These are phyloP conservation scores for Globisporangium echinulatum DNA, from an alignment of 352 stramenopile genomes.

Conservation along the genomic window DNA sequence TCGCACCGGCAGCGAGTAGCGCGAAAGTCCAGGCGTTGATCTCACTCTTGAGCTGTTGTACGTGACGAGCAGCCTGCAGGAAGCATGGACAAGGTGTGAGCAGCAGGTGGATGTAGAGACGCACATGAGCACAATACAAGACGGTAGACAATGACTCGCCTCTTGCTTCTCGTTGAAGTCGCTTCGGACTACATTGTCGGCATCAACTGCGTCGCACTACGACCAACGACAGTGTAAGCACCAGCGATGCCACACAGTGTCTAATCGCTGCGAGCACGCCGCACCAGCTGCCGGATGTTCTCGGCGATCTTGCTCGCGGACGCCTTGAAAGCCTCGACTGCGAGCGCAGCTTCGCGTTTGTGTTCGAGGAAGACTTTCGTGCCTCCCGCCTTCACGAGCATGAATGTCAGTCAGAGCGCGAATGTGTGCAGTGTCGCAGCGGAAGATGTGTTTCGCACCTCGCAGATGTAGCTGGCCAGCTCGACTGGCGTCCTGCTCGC, in stretches of 20 bases:
- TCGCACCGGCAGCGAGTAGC: not conserved
- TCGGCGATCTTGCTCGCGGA: slow-evolving; percentile 5
- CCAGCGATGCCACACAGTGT: not conserved
- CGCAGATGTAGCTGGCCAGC: slow-evolving; percentile 29
- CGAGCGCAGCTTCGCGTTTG: slow-evolving; percentile 19
- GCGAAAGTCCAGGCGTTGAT: not conserved
- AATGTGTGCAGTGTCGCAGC: not conserved
- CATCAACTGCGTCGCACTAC: not conserved
- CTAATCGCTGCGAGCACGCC: not conserved
- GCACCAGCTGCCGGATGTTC: slow-evolving; percentile 11
- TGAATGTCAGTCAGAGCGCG: not conserved
- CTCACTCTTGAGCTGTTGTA: not conserved
- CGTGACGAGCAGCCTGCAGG: not conserved
- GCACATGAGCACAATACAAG: no score
- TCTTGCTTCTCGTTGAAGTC: slow-evolving; percentile 1
- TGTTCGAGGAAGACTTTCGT: slow-evolving; percentile 38
- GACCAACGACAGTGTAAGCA: not conserved
- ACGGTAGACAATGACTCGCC: not conserved
- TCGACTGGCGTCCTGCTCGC: slow-evolving; percentile 19
- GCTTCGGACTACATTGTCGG: not conserved
- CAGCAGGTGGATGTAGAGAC: not conserved
- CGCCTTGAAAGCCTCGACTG: slow-evolving; percentile 10
- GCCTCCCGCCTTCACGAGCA: slow-evolving; percentile 14
- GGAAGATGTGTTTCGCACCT: slow-evolving; percentile 14
- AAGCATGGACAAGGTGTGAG: not conserved